Evolutionary conservation across 2,329 filamentous ascomycete species (phyloP), one percentile per base, ranked within the genome.

Genomic region (Nothophaeocryptopus gaeumannii): DNA sequence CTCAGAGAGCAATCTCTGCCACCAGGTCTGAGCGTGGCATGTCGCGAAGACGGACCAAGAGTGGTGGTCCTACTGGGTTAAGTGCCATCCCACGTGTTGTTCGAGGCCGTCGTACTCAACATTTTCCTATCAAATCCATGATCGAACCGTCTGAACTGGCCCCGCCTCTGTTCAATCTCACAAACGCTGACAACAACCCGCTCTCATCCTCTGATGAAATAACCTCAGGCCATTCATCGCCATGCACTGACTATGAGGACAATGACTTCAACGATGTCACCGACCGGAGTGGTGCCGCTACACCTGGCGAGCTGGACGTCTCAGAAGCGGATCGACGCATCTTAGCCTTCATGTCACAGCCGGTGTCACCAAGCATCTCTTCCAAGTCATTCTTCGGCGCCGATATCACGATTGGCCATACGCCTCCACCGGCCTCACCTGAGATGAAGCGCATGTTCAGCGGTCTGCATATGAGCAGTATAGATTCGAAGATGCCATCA

Each of bases 141-240:
- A 45, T 52, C 34, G 52, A 58, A 14, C 42, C 49, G n/a, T 15
- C 45, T 5, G 30, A 36, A 33, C 36, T 42, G 15, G 35, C 41
- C 31, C 39, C 33, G 15, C 33, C 12, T 8, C 36, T 35, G 8
- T 15, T 41, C 39, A 39, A 47, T 14, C 42, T 43, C n/a, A 33
- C 37, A 5, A 37, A 32, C 14, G 11, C 16, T 12, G 52, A 55
- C 10, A 46, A 53, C 9, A 39, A 45, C 31, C 12, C 49, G 3
- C 39, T 53, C 3, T 60, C 58, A 10, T 60, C 58, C 13, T 60
- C 55, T 1, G 58, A 60, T 34, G 58, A 57, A 15, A 51, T 46
- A 12, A 38, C n/a, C 20, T 60, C 58, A 12, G 58, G 55, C 10
- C 51, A 45, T 15, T 60, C 58, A n/a, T 58, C 58, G 1, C 58